Evolutionary conservation across 495 filamentous ascomycete species (phyloP).

Genomic region (Penicillium egyptiacum): DNA sequence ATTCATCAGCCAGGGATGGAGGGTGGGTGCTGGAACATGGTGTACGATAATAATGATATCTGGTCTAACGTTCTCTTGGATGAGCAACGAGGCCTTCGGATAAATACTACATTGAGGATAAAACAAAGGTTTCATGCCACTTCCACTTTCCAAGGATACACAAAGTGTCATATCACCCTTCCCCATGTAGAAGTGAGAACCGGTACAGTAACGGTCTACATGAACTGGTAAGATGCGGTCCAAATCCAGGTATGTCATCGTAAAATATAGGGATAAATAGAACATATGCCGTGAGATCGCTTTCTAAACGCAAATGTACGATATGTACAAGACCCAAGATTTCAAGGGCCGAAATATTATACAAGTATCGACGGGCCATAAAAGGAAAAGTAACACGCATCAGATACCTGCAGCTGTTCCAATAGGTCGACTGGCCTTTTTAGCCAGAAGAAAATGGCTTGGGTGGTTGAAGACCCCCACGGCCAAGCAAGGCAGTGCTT

Average conservation of each 20-base stretch:
- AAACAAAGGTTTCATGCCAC: too few species aligned
- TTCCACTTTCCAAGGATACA: too few species aligned
- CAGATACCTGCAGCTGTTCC: neutral
- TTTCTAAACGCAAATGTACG: neutral
- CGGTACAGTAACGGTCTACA: too few species aligned
- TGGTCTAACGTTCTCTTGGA: slow-evolving; percentile 4
- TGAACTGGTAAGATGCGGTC: neutral
- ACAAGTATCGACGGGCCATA: neutral
- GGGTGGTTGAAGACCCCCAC: neutral
- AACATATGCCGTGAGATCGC: neutral
- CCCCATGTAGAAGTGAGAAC: neutral
- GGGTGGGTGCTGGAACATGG: slow-evolving; percentile 10
- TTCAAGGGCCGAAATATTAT: neutral
- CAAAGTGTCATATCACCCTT: too few species aligned
- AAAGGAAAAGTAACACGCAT: neutral
- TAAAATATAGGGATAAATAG: neutral
- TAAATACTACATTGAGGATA: slow-evolving; percentile 5
- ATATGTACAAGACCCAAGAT: slow-evolving; percentile 1
- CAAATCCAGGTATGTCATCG: neutral
- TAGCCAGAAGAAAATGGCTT: neutral
- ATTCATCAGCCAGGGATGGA: neutral
- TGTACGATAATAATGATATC: slow-evolving; percentile 27
- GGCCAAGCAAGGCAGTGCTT: neutral
- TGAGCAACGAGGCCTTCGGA: slow-evolving; percentile 4
- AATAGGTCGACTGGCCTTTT: neutral